phyloP scores from a whole-genome alignment of 2,329 filamentous ascomycete genomes.

The Ophiocordyceps robertsii region DNA sequence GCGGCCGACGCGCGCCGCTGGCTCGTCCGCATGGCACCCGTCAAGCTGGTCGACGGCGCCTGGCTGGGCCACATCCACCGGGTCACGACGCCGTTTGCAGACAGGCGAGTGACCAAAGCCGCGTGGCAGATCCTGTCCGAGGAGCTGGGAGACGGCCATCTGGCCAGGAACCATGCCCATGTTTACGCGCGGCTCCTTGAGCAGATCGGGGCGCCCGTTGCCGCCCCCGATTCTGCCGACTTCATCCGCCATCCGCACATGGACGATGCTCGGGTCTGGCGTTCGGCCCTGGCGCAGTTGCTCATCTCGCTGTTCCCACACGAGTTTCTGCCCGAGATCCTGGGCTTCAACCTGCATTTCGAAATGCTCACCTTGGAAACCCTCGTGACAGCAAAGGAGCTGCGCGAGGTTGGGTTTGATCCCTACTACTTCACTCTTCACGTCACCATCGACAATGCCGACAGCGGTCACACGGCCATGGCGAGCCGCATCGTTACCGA shows the following conservation, averaged over 20 bases:
- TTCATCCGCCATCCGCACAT: conserved; percentile 4
- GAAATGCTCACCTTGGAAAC: conserved; percentile 22
- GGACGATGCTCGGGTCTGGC: conserved; percentile 17
- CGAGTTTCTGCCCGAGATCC: conserved; percentile 34
- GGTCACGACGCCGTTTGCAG: conserved; percentile 25
- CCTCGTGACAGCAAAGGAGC: conserved; percentile 19
- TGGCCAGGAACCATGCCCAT: conserved; percentile 28
- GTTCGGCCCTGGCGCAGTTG: conserved; percentile 28
- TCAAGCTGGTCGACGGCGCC: conserved; percentile 28
- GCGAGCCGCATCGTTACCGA: conserved; percentile 21
- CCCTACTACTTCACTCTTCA: conserved; percentile 36
- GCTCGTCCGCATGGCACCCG: conserved; percentile 4
- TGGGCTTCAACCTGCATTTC: conserved; percentile 37
- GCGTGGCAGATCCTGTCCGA: conserved; percentile 36
- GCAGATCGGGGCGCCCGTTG: conserved; percentile 1
- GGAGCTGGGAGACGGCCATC: conserved; percentile 34
- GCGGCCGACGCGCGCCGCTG: conserved; percentile 1
- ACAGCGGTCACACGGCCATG: conserved; percentile 35
- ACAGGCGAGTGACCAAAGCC: conserved; percentile 14
- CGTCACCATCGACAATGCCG: conserved; percentile 34
- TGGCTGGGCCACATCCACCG: conserved; percentile 30
- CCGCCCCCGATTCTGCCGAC: conserved; percentile 2
- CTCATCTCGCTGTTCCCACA: conserved; percentile 31
- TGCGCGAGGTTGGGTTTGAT: conserved; percentile 27
- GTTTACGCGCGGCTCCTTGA: conserved; percentile 16